Base-by-base conservation (phyloP, 2,329 filamentous ascomycete genomes). In the Triangularia setosa region DNA sequence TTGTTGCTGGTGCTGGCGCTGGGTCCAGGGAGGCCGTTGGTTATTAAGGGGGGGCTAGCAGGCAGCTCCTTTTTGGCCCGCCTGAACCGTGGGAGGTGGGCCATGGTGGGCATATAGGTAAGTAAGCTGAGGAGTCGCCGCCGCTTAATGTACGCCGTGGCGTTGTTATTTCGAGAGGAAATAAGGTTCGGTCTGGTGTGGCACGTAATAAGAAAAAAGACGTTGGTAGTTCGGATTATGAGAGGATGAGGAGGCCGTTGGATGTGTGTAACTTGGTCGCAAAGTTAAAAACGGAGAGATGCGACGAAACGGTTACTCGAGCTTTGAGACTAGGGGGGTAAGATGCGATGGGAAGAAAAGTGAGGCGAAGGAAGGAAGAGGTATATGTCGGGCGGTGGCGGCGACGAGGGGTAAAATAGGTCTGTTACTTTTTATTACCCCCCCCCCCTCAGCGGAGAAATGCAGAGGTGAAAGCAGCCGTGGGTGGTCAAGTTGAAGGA, bases 41-140 rank as follows among this genome's bases (percentile, higher is more conserved):
- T 72, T 53, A 70, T 69, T 23, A 72, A 55, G 2, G 69, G 65
- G 7, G 69, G 69, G 18, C 63, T n/a, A 12, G 69, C 63, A 25
- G 68, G 64, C 52, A 68, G 68, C 59, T 75, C 71, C 61, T 72
- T 74, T 60, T 69, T 72, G 55, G 30, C 30, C 30, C 72, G 74
- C 52, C 73, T 69, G 48, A 75, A 75, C 27, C 72, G 73, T 54
- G 71, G 69, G 55, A 75, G 69, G 59, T 72, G 72, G 40, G 73
- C 72, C 73, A 76, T 76, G 21, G 55, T 56, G 9, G 54, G 40
- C 30, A 24, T 64, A 25, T 25, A 56, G 14, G 60, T 7, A 21
- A 40, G 24, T 25, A 28, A 48, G 52, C n/a, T 16, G 57, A 21
- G 11, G 25, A 48, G n/a, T n/a, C 27, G 64, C 21, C 21, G 24